Base-by-base conservation (phyloP, 2,329 filamentous ascomycete genomes). In the Podosphaera leucotricha region DNA sequence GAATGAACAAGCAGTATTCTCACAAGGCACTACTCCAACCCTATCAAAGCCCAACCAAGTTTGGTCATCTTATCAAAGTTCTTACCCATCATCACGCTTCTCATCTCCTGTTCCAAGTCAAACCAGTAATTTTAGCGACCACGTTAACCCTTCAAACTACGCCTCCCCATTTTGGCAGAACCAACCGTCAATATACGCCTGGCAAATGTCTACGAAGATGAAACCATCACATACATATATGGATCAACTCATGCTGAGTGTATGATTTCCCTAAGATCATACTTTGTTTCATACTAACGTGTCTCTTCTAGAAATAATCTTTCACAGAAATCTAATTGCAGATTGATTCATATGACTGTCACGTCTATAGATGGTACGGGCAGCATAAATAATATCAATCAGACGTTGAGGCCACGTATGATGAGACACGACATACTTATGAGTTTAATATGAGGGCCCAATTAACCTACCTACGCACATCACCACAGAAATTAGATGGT, bases 161-260 rank as follows among this genome's bases (percentile, higher is more conserved):
- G 45, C 36, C 39, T 40, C 38, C 38, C 43, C 30, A 20, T 43
- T 26, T 39, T 56, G 53, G 54, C 54, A 57, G 47, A 41, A 45
- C n/a, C 54, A 56, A 39, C 55, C 55, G 6, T 55, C 53, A 13
- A 46, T 51, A 30, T 55, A 53, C 37, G 52, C 53, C 3, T 56
- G 55, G 54, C 54, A 57, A 41, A 52, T 56, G 6, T 53, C 49
- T 5, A 56, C 55, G 2, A 57, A 56, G 43, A 45, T 57, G 18
- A 56, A 55, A 44, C 39, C 53, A 22, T 54, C 55, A 3, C 43
- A 48, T 22, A 56, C 53, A 2, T 47, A 50, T 19, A 44, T 56
- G 5, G 54, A 57, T 33, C 52, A 55, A 24, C 46, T 57, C 15
- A 54, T 57, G 50, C 45, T 56, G 24, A 46, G 47, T 19, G 51